Conservation (phyloP, 2,329 filamentous ascomycete species). For the Aspergillus sp. region DNA sequence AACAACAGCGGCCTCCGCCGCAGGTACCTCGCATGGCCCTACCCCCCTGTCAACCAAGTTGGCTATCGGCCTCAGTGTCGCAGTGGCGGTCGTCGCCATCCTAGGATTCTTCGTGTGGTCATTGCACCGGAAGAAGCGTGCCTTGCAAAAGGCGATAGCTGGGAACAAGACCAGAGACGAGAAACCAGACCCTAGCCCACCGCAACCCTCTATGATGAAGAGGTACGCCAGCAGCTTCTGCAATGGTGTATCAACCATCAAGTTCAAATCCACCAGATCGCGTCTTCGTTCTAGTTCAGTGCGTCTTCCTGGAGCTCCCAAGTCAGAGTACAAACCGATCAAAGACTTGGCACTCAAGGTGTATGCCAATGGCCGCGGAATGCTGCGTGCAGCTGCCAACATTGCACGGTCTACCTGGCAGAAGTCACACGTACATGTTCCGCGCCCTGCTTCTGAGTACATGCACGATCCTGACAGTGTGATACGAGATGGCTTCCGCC, state of each 20-base stretch:
- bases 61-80: neutral
- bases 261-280: neutral
- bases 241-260: neutral
- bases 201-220: neutral
- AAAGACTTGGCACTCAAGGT: neutral
- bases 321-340: neutral
- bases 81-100: neutral
- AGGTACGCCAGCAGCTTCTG: neutral
- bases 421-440: neutral
- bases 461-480: neutral
- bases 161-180: neutral
- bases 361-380: neutral
- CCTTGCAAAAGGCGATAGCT: neutral
- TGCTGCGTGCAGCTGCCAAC: neutral
- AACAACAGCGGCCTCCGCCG: neutral
- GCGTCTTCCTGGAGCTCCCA: neutral
- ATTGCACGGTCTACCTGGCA: neutral
- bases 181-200: neutral
- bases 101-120: neutral
- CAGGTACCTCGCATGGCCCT: neutral
- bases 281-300: neutral
- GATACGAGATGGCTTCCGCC: neutral
- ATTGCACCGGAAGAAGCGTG: conserved; percentile 2
- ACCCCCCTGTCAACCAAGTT: neutral
- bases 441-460: neutral